These are phyloP conservation scores for Evernia prunastri DNA, from an alignment of 495 filamentous ascomycete species.

Conservation along the genomic window DNA sequence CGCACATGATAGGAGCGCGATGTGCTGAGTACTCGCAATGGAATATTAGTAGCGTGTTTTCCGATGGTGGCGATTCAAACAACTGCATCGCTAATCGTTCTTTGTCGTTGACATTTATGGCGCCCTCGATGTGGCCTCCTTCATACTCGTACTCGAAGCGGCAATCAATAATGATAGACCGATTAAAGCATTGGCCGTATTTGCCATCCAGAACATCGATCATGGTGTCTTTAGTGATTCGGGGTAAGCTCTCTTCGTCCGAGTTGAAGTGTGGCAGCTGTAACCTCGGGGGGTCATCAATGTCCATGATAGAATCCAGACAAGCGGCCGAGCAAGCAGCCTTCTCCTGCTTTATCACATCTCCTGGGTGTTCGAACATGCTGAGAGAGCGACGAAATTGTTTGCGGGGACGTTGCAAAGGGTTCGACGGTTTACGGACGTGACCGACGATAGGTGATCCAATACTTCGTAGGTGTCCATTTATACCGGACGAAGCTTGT, in stretches of 20 bases:
- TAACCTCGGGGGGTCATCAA: conserved; percentile 61
- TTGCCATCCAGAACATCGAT: conserved; percentile 81
- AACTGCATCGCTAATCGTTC: conserved; percentile 72
- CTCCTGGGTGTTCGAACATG: conserved; percentile 91
- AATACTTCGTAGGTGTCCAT: conserved; percentile 46
- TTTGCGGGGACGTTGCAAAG: conserved; percentile 71
- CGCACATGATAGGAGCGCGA: conserved; percentile 86
- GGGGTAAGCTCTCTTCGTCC: conserved; percentile 76
- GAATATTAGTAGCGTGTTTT: conserved; percentile 74
- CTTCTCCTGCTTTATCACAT: conserved; percentile 70
- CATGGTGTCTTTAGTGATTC: conserved; percentile 74
- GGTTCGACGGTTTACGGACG: conserved; percentile 64
- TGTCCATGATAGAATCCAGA: conserved; percentile 69
- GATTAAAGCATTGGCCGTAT: conserved; percentile 64
- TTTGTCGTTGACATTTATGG: conserved; percentile 94
- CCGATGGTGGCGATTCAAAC: conserved; percentile 53
- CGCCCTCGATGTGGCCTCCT: conserved; percentile 88
- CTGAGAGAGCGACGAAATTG: conserved; percentile 85
- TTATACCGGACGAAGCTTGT: conserved; percentile 47
- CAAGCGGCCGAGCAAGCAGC: conserved; percentile 46
- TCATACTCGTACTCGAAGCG: conserved; percentile 99
- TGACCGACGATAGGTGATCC: conserved; percentile 68
- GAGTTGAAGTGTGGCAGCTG: conserved; percentile 78
- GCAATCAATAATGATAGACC: conserved; percentile 85
- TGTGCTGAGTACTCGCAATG: conserved; percentile 99